Base-by-base conservation (phyloP, 768 basidiomycete genomes). In the Suillus americanus region DNA sequence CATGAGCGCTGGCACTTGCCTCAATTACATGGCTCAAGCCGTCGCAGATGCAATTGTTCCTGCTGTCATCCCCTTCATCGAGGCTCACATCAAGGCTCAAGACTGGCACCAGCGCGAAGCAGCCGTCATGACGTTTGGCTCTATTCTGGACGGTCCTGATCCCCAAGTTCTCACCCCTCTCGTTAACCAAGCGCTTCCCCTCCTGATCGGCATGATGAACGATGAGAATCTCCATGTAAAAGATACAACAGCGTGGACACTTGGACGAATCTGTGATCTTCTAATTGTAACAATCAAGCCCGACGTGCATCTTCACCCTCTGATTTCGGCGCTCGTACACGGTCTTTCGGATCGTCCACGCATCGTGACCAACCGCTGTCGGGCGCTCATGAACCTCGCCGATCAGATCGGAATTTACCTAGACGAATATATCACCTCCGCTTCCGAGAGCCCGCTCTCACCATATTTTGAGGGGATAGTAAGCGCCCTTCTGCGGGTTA, bases 61-160 rank as follows among this genome's bases (percentile, higher is more conserved):
- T 1, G 89, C 89, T 8, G 93, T 98, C 60, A 96, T 99, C 62
- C 97, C 97, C 9, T 99, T 98, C 83, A 98, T 99, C 71, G 97
- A 99, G 79, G 89, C 89, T 18, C 89, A 98, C 79, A 99, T 99
- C 82, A 93, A 91, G 73, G 81, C 88, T 30, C 83, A 88, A 35
- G 94, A 97, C 73, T 99, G 97, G 97, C 94, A 93, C 72, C 83
- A 89, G 62, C 94, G 97, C 48, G 97, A 99, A 75, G 97, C 97
- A 0, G 97, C 96, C 6, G 89, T 99, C 63, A 99, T 99, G 96
- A 89, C 96, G 23, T 99, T 99, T 71, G 97, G 97, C 51, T 96
- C 94, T 0, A 99, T 99, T 71, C 86, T 99, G 37, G 97, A 98
- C 67, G 97, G 97, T 2, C 97, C 97, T 3, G 95, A 98, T 72